Base-by-base conservation (phyloP, 2,329 filamentous ascomycete genomes). In the Chrysosporium queenslandicum region DNA sequence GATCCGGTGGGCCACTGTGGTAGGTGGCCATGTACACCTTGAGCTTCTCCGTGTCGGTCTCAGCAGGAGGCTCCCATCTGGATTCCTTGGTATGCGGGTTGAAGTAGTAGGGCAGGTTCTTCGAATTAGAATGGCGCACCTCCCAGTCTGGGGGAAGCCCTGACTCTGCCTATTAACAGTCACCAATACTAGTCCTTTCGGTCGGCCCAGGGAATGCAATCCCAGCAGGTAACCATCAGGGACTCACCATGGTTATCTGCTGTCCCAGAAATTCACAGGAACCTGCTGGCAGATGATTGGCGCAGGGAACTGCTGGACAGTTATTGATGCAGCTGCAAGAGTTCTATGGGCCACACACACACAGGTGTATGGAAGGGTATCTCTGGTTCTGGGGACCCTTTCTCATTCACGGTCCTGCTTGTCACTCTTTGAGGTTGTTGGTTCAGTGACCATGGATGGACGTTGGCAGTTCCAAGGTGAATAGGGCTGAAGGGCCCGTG, bases 31-130 rank as follows among this genome's bases (percentile, higher is more conserved):
- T 97, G 76, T 94, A 96, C 57, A 81, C 71, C 77, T 96, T 97
- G 59, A 98, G 81, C 72, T 86, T 88, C 62, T 96, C 89, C 53
- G 86, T 86, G 72, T 98, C 87, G 61, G 90, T 92, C 58, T 84
- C 87, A 41, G 80, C 69, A 7, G 92, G 92, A 2, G 92, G 91
- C 67, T 97, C 92, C 92, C 92, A 98, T 72, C 87, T 82, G 58
- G 92, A 97, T 67, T 88, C 82, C 69, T 90, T 91, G 58, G 88
- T 87, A 60, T 73, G 74, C 42, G 85, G 76, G 72, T 96, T 94
- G 84, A 96, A 97, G 77, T 97, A 98, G 77, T 98, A 98, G 34
- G 92, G 92, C 32, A 97, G 85, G 73, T 94, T 94, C 77, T 96
- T 97, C 71, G 88, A 94, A 76, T 96, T 94, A 70, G 88, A 95